A percentile compares a stretch with the other conserved stretches of the same genome.
Conservation (phyloP, 495 filamentous ascomycete species). For the Ramalina intermedia region DNA sequence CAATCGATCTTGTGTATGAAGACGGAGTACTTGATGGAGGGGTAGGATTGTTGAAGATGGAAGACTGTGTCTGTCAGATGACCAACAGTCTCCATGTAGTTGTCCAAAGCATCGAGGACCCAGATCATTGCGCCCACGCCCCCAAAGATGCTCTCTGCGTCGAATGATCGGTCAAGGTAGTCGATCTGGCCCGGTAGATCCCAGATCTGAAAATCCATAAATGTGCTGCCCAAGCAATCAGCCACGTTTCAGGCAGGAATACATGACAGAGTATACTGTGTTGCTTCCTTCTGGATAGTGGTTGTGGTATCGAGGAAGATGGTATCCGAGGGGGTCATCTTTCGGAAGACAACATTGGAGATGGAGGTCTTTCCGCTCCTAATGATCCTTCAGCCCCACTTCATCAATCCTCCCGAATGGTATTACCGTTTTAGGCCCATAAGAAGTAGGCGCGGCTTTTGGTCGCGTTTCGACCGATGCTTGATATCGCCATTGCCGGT, state of each 20-base stretch:
- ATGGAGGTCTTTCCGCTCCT: slow-evolving; percentile 98
- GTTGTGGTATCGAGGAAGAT: slow-evolving; percentile 90
- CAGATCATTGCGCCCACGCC: slow-evolving; percentile 89
- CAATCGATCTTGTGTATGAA: slow-evolving; percentile 98
- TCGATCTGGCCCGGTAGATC: slow-evolving; percentile 92
- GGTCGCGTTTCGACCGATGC: slow-evolving; percentile 6
- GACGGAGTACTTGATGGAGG: slow-evolving; percentile 86
- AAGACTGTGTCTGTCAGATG: slow-evolving; percentile 79
- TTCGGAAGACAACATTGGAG: slow-evolving; percentile 93
- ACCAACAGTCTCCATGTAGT: slow-evolving; percentile 78
- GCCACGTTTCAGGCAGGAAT: not conserved
- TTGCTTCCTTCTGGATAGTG: slow-evolving; percentile 77
- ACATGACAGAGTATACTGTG: slow-evolving; percentile 53
- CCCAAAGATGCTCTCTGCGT: slow-evolving; percentile 83
- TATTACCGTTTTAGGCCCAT: slow-evolving; percentile 88
- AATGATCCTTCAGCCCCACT: not conserved
- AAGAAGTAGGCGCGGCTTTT: slow-evolving; percentile 75
- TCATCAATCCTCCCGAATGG: slow-evolving; percentile 9
- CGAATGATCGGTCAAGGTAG: slow-evolving; percentile 70
- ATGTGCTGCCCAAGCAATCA: slow-evolving; percentile 44
- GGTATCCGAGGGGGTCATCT: slow-evolving; percentile 88
- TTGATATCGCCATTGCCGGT: not conserved
- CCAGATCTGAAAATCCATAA: slow-evolving; percentile 98
- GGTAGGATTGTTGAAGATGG: slow-evolving; percentile 71
- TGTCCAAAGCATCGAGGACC: slow-evolving; percentile 97